Evolutionary conservation across 2,329 filamentous ascomycete genomes (phyloP).

Genomic region (Colletotrichum sublineola): DNA sequence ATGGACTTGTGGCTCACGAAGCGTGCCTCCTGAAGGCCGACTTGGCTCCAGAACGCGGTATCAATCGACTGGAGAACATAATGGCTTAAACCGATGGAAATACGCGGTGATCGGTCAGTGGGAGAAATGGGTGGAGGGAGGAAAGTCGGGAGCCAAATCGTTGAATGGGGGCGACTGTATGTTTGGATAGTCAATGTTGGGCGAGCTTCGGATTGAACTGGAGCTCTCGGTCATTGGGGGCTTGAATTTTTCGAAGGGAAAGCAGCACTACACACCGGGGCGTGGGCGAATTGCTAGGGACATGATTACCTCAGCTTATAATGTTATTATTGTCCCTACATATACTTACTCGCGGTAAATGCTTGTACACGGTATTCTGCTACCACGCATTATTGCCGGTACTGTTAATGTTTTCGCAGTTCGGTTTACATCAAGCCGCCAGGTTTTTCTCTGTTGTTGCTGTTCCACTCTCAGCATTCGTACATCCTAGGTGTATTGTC

Average conservation of each 20-base stretch:
- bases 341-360: not conserved
- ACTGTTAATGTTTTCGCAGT: not conserved
- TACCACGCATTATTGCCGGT: not conserved
- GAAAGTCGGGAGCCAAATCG: slow-evolving; percentile 1
- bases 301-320: not conserved
- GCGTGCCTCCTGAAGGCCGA: slow-evolving; percentile 66
- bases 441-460: not conserved
- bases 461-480: not conserved
- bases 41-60: slow-evolving; percentile 69
- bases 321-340: not conserved
- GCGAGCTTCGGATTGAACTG: slow-evolving; percentile 20
- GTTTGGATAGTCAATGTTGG: slow-evolving; percentile 9
- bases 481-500: not conserved
- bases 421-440: too few species aligned
- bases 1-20: slow-evolving; percentile 58
- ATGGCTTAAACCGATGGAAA: slow-evolving; percentile 48
- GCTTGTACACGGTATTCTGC: not conserved
- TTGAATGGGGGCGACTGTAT: slow-evolving; percentile 25
- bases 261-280: not conserved
- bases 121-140: slow-evolving; percentile 28
- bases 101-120: slow-evolving; percentile 47
- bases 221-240: slow-evolving; percentile 19
- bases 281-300: not conserved
- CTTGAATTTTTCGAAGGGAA: slow-evolving; percentile 25
- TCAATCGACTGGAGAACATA: slow-evolving; percentile 73